Evolutionary conservation across 306 rosid genomes (phyloP), one percentile per base, ranked within the genome.

Genomic region (Quercus aquifolioides): DNA sequence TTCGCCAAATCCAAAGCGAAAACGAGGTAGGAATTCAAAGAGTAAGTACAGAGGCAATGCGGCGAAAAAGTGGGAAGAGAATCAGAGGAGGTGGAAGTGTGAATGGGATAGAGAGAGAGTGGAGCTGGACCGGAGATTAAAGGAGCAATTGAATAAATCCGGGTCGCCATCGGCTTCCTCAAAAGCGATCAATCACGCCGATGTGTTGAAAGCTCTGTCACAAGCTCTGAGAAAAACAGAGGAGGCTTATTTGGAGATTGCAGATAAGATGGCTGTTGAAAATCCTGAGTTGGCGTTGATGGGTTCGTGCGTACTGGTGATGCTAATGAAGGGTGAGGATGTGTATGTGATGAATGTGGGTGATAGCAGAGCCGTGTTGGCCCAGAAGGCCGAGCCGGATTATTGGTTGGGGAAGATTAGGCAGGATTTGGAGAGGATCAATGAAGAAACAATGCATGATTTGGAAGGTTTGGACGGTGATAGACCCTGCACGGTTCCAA

Each of bases 281-380:
- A 96, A 93, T 89, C 99, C 99, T 1, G 99, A 93, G 55, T 76
- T 96, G 38, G 99, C 99, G 69, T 82, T 96, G 76, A 96, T 96
- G 99, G 99, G 99, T 69, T 96, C 99, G 1, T 96, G 99, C 86
- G 98, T 93, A 35, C 96, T 96, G n/a, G 99, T 90, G 7, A 96
- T 91, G 97, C 81, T 96, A 55, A 91, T 96, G 98, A 96, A 96
- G 59, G 99, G 99, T 10, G 99, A 93, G 15, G 97, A 96, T 82
- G 94, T 96, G 67, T 96, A 91, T 80, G 94, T 96, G 46, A 86
- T 96, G 99, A 96, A 93, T 77, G 94, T 93, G 3, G 99, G 99
- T 0, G 99, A 96, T 74, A 96, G 99, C 63, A 82, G 99, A 51
- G 99, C 94, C 1, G 97, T 96, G 15, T 31, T 96, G 84, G 98